A percentile compares a stretch with the other conserved stretches of the same genome.
These are phyloP conservation scores for Trichoderma virens DNA, from an alignment of 495 filamentous ascomycete genomes.

Conservation along the genomic window DNA sequence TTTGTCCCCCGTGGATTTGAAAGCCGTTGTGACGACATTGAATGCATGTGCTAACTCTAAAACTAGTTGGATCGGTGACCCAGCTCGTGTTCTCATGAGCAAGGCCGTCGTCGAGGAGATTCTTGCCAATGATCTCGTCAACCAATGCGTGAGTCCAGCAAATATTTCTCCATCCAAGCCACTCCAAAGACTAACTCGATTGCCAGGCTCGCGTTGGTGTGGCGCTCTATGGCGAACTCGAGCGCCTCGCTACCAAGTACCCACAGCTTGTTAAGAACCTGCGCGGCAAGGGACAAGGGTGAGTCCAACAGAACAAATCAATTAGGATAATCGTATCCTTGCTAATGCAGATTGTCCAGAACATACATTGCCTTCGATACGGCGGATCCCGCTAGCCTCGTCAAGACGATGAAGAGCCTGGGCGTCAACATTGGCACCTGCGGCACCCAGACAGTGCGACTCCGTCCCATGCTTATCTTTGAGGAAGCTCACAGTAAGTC, in stretches of 20 bases:
- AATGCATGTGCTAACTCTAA: not conserved
- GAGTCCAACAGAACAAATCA: not conserved
- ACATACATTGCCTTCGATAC: constrained; percentile 97
- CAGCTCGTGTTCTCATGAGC: constrained; percentile 82
- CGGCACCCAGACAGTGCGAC: constrained; percentile 68
- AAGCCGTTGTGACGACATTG: no score
- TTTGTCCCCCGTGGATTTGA: no score
- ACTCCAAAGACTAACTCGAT: not conserved
- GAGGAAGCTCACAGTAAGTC: constrained; percentile 78
- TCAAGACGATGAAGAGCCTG: constrained; percentile 69
- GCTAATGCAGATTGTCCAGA: not conserved
- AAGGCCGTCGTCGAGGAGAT: constrained; percentile 87
- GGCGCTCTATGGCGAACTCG: constrained; percentile 69
- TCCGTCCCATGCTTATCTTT: constrained; percentile 96
- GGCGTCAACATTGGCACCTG: constrained; percentile 93
- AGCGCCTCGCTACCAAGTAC: constrained; percentile 64
- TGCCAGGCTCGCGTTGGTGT: constrained; percentile 58
- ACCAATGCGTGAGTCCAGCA: constrained; percentile 46
- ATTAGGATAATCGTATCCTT: not conserved
- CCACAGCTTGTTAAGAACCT: constrained; percentile 83
- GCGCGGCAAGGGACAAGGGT: constrained; percentile 81
- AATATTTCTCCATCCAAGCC: not conserved
- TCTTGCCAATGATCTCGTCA: constrained; percentile 67
- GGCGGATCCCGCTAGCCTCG: constrained; percentile 72
- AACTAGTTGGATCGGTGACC: constrained; percentile 86